Percentiles rank a stretch among this genome's conserved stretches.
These are phyloP conservation scores for Neonectria sp. DNA, from an alignment of 2,329 filamentous ascomycete genomes.

Conservation along the genomic window DNA sequence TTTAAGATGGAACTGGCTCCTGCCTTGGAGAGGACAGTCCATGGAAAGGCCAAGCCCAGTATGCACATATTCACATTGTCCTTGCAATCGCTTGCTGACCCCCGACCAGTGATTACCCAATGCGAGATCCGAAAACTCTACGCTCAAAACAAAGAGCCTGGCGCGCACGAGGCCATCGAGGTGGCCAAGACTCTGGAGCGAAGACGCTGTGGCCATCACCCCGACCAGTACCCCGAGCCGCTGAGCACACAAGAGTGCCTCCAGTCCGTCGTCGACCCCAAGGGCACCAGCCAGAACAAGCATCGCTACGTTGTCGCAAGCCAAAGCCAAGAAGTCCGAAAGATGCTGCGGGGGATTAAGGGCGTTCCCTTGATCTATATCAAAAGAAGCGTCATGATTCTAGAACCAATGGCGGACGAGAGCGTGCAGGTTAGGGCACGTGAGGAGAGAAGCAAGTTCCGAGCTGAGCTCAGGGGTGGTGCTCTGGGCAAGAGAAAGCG, in stretches of 20 bases:
- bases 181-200: conserved; percentile 83
- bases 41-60: conserved; percentile 89
- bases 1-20: conserved; percentile 92
- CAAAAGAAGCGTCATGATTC: conserved; percentile 80
- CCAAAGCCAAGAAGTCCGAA: conserved; percentile 77
- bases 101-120: conserved; percentile 78
- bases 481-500: conserved; percentile 66
- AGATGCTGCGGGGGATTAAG: conserved; percentile 74
- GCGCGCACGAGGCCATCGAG: conserved; percentile 74
- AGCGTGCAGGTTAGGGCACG: conserved; percentile 74
- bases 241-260: conserved; percentile 80
- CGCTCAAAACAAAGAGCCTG: conserved; percentile 69
- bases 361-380: conserved; percentile 87
- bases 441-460: conserved; percentile 83
- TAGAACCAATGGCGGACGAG: conserved; percentile 80
- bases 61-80: conserved; percentile 52
- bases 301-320: conserved; percentile 84
- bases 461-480: conserved; percentile 74
- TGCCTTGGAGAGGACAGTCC: conserved; percentile 84
- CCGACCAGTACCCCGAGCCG: conserved; percentile 79
- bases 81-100: conserved; percentile 40
- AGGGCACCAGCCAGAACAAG: conserved; percentile 79
- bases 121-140: conserved; percentile 88
- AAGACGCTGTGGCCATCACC: conserved; percentile 83
- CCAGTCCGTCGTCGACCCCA: conserved; percentile 83